These are phyloP conservation scores for Periglandula ipomoeae DNA, from an alignment of 2,329 filamentous ascomycete species.

Conservation along the genomic window DNA sequence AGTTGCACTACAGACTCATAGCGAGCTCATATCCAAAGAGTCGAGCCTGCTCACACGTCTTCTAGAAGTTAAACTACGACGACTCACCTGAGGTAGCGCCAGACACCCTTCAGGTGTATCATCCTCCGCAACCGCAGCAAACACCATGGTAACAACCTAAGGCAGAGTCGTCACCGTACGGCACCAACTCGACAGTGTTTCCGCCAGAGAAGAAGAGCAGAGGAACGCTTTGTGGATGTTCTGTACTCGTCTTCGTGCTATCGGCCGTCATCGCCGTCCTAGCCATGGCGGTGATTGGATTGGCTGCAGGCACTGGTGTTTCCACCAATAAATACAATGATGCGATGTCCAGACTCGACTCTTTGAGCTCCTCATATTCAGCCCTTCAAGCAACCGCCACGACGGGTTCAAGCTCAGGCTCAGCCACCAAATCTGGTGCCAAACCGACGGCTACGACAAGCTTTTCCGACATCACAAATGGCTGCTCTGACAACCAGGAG, in stretches of 20 bases:
- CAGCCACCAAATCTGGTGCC: neutral
- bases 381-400: neutral
- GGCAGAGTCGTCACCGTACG: neutral
- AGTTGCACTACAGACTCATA: no score
- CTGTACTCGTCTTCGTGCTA: neutral
- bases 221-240: neutral
- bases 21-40: no score
- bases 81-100: neutral
- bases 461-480: neutral
- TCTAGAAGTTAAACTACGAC: no score
- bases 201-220: neutral
- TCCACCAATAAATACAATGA: neutral
- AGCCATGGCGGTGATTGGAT: neutral
- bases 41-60: no score
- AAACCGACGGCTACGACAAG: neutral
- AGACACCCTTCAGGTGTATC: neutral
- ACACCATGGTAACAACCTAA: neutral
- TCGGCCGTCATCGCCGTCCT: neutral
- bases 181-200: neutral
- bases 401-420: neutral
- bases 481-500: neutral
- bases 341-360: neutral
- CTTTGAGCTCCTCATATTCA: neutral
- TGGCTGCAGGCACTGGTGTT: neutral
- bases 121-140: neutral